phyloP scores from a whole-genome alignment of 768 basidiomycete species.

The Holtermanniella nyarrowii region DNA sequence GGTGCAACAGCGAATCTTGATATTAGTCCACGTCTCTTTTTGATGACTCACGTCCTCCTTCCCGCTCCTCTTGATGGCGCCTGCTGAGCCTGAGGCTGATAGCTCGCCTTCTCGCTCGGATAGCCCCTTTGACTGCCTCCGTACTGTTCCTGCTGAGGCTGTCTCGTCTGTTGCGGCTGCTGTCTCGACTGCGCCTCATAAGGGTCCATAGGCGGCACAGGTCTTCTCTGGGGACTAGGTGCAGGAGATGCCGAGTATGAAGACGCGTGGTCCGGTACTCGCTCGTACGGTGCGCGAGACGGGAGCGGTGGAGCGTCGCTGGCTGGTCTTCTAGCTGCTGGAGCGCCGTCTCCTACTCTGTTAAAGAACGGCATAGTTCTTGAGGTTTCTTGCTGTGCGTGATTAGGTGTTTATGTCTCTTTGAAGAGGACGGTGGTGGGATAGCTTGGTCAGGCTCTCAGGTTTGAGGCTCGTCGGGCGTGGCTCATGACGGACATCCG shows the following conservation, averaged over 20 bases:
- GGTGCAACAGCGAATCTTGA: slow-evolving; percentile 46
- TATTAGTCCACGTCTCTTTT: slow-evolving; percentile 17
- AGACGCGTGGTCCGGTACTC: slow-evolving; percentile 22
- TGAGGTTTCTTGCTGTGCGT: too few relatives aligned
- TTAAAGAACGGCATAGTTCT: slow-evolving; percentile 37
- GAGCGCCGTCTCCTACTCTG: slow-evolving; percentile 26
- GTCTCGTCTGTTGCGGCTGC: slow-evolving; percentile 8
- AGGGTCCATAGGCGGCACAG: slow-evolving; percentile 6
- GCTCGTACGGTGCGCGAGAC: slow-evolving; percentile 23
- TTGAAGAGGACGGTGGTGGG: too few relatives aligned
- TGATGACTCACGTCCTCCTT: slow-evolving; percentile 22
- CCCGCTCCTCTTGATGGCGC: slow-evolving; percentile 8
- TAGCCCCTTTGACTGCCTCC: slow-evolving; percentile 7
- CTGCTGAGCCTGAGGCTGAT: not conserved
- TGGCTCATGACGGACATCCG: too few relatives aligned
- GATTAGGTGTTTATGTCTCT: too few relatives aligned
- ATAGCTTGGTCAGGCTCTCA: too few relatives aligned
- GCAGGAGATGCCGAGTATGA: slow-evolving; percentile 17
- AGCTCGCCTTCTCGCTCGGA: slow-evolving; percentile 4
- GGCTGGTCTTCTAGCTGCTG: slow-evolving; percentile 25
- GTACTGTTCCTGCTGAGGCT: slow-evolving; percentile 8
- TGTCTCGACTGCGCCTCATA: slow-evolving; percentile 1
- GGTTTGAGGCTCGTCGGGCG: too few relatives aligned
- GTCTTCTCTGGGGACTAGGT: slow-evolving; percentile 8
- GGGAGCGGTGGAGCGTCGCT: not conserved